Evolutionary conservation across 116 monocot genomes (phyloP).

Genomic region (Zostera marina): DNA sequence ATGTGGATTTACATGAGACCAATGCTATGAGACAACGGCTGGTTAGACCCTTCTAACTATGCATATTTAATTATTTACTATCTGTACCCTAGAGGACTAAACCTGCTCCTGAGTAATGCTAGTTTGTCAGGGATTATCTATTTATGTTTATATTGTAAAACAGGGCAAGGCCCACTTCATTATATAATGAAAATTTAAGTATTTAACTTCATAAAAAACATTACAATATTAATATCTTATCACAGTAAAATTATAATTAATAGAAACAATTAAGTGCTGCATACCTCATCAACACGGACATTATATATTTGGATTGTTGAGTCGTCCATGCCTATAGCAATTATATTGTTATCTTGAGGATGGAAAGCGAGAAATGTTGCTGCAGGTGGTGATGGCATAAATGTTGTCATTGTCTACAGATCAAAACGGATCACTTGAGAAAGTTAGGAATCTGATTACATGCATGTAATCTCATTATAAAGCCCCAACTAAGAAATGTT

Average conservation of each 20-base stretch:
- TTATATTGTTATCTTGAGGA: constrained; percentile 98
- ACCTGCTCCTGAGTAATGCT: too few relatives aligned
- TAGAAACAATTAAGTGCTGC: not conserved
- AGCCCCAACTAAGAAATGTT: not conserved
- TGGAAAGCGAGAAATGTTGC: constrained; percentile 98
- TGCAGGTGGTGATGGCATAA: constrained; percentile 93
- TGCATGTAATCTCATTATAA: not conserved
- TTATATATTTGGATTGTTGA: constrained; percentile 97
- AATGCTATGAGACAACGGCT: too few relatives aligned
- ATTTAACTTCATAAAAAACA: too few relatives aligned
- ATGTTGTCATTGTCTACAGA: constrained; percentile 85
- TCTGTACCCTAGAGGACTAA: too few relatives aligned
- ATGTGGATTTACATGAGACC: too few relatives aligned
- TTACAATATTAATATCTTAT: not conserved
- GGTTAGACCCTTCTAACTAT: too few relatives aligned
- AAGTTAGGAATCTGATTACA: not conserved
- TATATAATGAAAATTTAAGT: too few relatives aligned
- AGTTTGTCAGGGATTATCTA: too few relatives aligned
- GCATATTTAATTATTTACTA: too few relatives aligned
- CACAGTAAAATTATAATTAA: not conserved
- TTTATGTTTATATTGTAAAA: not conserved
- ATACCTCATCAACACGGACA: constrained; percentile 91
- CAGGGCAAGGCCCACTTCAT: too few relatives aligned
- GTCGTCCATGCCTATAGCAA: constrained; percentile 98
- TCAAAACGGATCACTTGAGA: not conserved